Evolutionary conservation across 2,329 filamentous ascomycete species (phyloP), one percentile per base, ranked within the genome.

Genomic region (Bisporella sp.): DNA sequence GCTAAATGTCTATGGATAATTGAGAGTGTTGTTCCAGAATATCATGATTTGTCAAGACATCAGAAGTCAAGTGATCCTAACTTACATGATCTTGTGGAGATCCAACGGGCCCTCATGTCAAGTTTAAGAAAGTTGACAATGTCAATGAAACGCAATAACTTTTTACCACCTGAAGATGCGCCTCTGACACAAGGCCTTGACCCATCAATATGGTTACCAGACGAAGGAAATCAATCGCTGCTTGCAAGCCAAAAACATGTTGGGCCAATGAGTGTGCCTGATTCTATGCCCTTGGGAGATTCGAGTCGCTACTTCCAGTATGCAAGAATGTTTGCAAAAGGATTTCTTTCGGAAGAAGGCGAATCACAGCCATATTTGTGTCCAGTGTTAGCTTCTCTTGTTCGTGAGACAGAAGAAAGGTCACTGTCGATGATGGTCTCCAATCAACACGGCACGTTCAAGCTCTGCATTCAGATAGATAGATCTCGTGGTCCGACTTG

Each of bases 1-100:
- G 84, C 88, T 29, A 96, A 96, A 66, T 77, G 84, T 0, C 85
- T 88, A 66, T 96, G 91, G 90, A 80, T 96, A n/a, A 65, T 78
- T 8, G 71, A 76, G 13, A 73, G 75, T 12, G 73, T 77, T 13
- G 72, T 56, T 9, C 67, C 72, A 35, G 47, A 60, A 45, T 57
- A 48, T 46, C 56, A 55, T 29, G 57, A 64, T 35, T 47, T 49
- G 49, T 54, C 7, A 32, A 54, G 29, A 49, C 54, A 31, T 40
- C 43, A 31, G 64, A 67, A 39, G 31, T 43, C n/a, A 52, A 54
- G 44, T 9, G 49, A 42, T 41, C 32, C 13, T 6, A 35, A 31
- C 7, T 60, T 74, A 49, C 68, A 68, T 7, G 74, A 76, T 48
- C 58, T 75, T 7, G 65, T 77, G 33, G 73, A 74, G 42, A 61